Percentiles rank a stretch among this genome's conserved stretches.
These are phyloP conservation scores for Candida anglica DNA, from an alignment of 805 yeast species.

Conservation along the genomic window DNA sequence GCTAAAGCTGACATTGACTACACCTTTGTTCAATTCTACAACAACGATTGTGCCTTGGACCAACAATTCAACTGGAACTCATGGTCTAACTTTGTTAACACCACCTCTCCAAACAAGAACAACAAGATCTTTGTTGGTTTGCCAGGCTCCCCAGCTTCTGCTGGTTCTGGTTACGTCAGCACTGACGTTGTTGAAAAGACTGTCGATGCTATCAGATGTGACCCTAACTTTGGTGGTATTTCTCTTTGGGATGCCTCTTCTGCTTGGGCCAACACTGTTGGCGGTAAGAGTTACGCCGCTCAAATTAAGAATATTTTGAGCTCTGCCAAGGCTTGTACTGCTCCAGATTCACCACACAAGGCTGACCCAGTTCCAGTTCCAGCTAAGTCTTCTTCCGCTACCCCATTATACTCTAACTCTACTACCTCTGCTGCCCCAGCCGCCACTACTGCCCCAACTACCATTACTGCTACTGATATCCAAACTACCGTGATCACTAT, in stretches of 20 bases:
- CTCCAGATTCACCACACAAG: slow-evolving; percentile 3
- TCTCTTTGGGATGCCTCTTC: slow-evolving; percentile 35
- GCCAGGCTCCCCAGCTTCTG: slow-evolving; percentile 53
- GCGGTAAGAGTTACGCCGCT: slow-evolving; percentile 14
- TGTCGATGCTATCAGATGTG: slow-evolving; percentile 13
- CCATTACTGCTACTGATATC: slow-evolving; percentile 20
- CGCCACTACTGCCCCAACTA: slow-evolving; percentile 18
- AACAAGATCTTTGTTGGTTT: slow-evolving; percentile 72
- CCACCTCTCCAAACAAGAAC: slow-evolving; percentile 59
- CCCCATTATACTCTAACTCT: slow-evolving; percentile 6
- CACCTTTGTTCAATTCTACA: slow-evolving; percentile 85
- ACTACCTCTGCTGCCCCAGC: slow-evolving; percentile 15
- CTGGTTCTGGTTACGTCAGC: slow-evolving; percentile 51
- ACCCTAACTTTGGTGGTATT: slow-evolving; percentile 32
- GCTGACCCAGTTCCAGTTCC: slow-evolving; percentile 4
- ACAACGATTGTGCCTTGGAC: slow-evolving; percentile 66
- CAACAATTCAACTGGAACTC: slow-evolving; percentile 57
- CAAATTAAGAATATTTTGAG: slow-evolving; percentile 14
- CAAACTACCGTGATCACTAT: slow-evolving; percentile 30
- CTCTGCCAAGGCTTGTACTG: slow-evolving; percentile 4
- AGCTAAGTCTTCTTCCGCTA: slow-evolving; percentile 4
- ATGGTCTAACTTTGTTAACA: slow-evolving; percentile 64
- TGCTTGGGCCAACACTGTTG: slow-evolving; percentile 14
- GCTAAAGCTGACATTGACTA: slow-evolving; percentile 65
- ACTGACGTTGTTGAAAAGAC: slow-evolving; percentile 13